Conservation (phyloP, 495 filamentous ascomycete genomes). For the Aspergillus baeticus region DNA sequence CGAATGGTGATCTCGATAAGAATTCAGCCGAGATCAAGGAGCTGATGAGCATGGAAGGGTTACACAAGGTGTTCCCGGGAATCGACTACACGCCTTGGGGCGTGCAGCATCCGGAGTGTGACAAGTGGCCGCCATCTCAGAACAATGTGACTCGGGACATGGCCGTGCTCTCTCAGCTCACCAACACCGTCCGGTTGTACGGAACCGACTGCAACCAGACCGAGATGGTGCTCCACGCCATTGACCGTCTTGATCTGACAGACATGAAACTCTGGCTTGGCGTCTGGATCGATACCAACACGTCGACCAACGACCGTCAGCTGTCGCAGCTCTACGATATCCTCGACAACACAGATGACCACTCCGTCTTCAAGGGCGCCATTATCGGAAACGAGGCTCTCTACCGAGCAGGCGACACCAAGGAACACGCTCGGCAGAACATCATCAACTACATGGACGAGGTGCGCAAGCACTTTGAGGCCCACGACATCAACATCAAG, state of each 20-base stretch:
- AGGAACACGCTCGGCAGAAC: slow-evolving; percentile 59
- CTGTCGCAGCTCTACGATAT: slow-evolving; percentile 78
- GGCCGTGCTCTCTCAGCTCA: slow-evolving; percentile 87
- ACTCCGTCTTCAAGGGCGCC: slow-evolving; percentile 72
- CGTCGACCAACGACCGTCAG: slow-evolving; percentile 79
- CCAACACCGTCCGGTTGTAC: slow-evolving; percentile 85
- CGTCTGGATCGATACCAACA: slow-evolving; percentile 87
- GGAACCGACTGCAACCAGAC: slow-evolving; percentile 99
- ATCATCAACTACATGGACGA: slow-evolving; percentile 64
- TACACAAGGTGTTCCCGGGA: slow-evolving; percentile 95
- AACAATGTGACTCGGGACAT: slow-evolving; percentile 94
- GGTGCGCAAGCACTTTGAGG: slow-evolving; percentile 70
- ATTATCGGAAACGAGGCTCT: slow-evolving; percentile 96
- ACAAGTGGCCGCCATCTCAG: slow-evolving; percentile 75
- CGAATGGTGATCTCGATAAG: slow-evolving; percentile 68
- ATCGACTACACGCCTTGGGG: slow-evolving; percentile 95
- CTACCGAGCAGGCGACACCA: slow-evolving; percentile 56
- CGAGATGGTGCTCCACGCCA: slow-evolving; percentile 84
- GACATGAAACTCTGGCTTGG: slow-evolving; percentile 93
- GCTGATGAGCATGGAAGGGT: slow-evolving; percentile 72
- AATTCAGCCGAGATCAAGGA: slow-evolving; percentile 78
- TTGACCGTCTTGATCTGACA: slow-evolving; percentile 68
- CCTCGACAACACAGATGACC: slow-evolving; percentile 63
- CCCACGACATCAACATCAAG: slow-evolving; percentile 62
- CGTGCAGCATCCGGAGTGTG: slow-evolving; percentile 84